Evolutionary conservation across 805 yeast species (phyloP).

Genomic region (Saturnispora dispora): DNA sequence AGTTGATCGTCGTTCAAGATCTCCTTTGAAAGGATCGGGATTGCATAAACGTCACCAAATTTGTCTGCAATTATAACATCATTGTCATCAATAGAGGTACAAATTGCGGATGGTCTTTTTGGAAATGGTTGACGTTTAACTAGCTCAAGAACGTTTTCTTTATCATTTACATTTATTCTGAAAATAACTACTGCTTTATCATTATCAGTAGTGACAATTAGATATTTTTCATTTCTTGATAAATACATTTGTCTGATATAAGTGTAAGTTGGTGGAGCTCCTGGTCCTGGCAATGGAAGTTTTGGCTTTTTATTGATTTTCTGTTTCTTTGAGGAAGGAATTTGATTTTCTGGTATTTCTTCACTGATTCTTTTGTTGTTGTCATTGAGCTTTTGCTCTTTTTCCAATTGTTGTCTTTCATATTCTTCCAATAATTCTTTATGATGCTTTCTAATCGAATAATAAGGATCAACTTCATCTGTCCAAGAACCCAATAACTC

Average conservation of each 20-base stretch:
- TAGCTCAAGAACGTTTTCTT: conserved; percentile 37
- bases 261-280: conserved; percentile 58
- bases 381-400: conserved; percentile 17
- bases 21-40: conserved; percentile 34
- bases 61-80: conserved; percentile 76
- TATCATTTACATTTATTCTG: conserved; percentile 24
- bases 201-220: conserved; percentile 69
- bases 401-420: conserved; percentile 18
- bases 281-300: conserved; percentile 55
- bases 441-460: conserved; percentile 39
- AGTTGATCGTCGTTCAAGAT: conserved; percentile 33
- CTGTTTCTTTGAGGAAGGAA: conserved; percentile 21
- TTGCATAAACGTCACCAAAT: conserved; percentile 85
- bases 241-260: conserved; percentile 57
- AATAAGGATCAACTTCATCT: conserved; percentile 45
- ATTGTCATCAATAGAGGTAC: conserved; percentile 43
- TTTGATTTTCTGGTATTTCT: conserved; percentile 11
- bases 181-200: conserved; percentile 74
- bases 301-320: conserved; percentile 36
- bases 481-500: conserved; percentile 49
- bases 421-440: conserved; percentile 30
- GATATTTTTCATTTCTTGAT: conserved; percentile 40
- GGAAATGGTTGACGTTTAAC: conserved; percentile 72
- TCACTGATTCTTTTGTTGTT: conserved; percentile 9
- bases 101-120: conserved; percentile 84